phyloP scores from a whole-genome alignment of 2,329 filamentous ascomycete species.

The Xylariaceae sp. region DNA sequence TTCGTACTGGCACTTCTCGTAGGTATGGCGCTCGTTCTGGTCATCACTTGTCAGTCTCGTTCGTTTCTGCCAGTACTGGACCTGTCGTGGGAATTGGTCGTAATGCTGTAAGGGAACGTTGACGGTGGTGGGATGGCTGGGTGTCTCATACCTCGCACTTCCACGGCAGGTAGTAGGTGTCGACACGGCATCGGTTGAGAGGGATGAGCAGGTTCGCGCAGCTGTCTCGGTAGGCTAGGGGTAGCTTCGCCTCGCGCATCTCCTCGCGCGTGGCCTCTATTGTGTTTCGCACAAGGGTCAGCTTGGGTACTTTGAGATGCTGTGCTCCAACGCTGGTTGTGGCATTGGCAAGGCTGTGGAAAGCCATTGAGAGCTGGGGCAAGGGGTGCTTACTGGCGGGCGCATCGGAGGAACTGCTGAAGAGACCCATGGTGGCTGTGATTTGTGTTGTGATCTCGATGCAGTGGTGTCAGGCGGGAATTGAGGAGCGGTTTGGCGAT shows the following conservation, averaged over 20 bases:
- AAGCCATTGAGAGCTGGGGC: background rate
- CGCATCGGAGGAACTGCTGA: slow-evolving; percentile 22
- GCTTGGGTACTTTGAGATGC: too few species aligned
- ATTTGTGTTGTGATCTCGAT: background rate
- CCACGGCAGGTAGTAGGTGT: slow-evolving; percentile 94
- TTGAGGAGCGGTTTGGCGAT: background rate
- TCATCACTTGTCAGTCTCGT: too few species aligned
- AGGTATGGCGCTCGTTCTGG: slow-evolving; percentile 92
- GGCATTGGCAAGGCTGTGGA: background rate
- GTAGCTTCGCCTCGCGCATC: slow-evolving; percentile 87
- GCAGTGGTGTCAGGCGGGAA: background rate
- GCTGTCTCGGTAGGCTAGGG: slow-evolving; percentile 88
- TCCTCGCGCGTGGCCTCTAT: slow-evolving; percentile 79
- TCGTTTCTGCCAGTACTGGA: background rate
- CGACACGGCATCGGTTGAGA: slow-evolving; percentile 87
- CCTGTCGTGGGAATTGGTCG: too few species aligned
- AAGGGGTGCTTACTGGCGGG: slow-evolving; percentile 21
- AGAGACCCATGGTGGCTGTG: slow-evolving; percentile 17
- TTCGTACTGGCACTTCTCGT: slow-evolving; percentile 99
- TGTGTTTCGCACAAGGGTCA: background rate
- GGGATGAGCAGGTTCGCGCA: slow-evolving; percentile 94
- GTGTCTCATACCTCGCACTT: slow-evolving; percentile 78
- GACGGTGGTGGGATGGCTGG: background rate
- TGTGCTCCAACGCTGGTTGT: background rate
- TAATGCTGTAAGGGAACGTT: too few species aligned